These are phyloP conservation scores for Luvunga scandens DNA, from an alignment of 345 rosid genomes.

Conservation along the genomic window DNA sequence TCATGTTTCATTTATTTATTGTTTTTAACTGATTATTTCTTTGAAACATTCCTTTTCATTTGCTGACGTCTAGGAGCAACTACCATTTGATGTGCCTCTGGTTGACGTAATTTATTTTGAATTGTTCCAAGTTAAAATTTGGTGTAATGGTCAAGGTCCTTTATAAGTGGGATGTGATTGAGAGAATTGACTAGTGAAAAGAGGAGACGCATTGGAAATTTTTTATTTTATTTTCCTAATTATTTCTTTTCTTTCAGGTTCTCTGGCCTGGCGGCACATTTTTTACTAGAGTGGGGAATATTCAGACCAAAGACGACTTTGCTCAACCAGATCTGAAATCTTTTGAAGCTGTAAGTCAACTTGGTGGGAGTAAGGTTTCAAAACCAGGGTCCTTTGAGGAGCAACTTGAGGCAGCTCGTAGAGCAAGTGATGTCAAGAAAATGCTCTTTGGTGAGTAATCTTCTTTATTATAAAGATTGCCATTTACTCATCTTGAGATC, in stretches of 20 bases:
- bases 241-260: conserved; percentile 38
- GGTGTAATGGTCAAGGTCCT: neutral
- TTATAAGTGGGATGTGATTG: neutral
- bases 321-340: conserved; percentile 30
- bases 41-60: neutral
- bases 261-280: conserved; percentile 93
- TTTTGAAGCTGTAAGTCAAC: conserved; percentile 43
- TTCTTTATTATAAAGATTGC: neutral
- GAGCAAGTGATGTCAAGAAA: conserved; percentile 78
- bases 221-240: conserved; percentile 4
- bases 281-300: conserved; percentile 52
- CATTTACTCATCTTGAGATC: neutral
- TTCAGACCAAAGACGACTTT: conserved; percentile 32
- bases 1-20: neutral
- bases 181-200: neutral
- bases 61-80: neutral
- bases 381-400: conserved; percentile 70
- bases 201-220: neutral
- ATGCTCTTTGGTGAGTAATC: conserved; percentile 73
- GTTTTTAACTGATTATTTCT: neutral
- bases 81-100: neutral
- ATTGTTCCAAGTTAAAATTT: neutral
- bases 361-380: conserved; percentile 49
- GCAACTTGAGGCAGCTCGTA: conserved; percentile 83
- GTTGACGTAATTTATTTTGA: neutral